Evolutionary conservation across 164 flowering plant genomes (phyloP), one percentile per base, ranked within the genome.

Genomic region (Macadamia integrifolia): DNA sequence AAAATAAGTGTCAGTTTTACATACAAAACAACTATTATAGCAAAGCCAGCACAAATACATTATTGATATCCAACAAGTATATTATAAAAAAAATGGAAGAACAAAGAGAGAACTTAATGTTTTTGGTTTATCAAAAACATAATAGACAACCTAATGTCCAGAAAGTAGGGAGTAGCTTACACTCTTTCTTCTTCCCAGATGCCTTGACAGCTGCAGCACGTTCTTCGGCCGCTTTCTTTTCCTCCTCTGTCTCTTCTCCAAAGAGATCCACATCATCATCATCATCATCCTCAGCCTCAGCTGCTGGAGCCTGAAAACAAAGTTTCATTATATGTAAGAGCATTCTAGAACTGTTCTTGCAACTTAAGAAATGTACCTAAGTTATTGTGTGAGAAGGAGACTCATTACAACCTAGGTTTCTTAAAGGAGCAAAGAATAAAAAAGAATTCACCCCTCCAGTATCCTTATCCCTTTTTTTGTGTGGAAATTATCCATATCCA

Each of bases 221-320:
- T 64, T 85, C 90, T 76, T 92, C 98, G 55, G 97, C 91, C 75
- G 96, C 97, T 79, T 88, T 87, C 87, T 92, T 94, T 77, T 94
- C 97, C 79, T 94, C 97, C 69, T 90, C 99, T 4, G 97, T 92
- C 85, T 94, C 97, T 68, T 94, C 99, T 56, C 96, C 99, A 79
- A 94, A 94, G 8, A 94, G 83, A 78, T 94, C 97, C 30, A 94
- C 85, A 76, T 94, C 98, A 43, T 84, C 88, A 42, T 88, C 98
- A 44, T 86, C 86, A 1, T 90, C 93, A 3, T 86, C 91, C 17
- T 53, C 91, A 5, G 11, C 57, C 6, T 77, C 98, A 30, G 72
- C 93, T 76, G 80, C 85, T 50, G 86, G 67, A 12, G 81, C 85
- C 88, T 83, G 75, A 67, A 60, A 81, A 71, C 71, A 74, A 65